Evolutionary conservation across 306 rosid species (phyloP), one percentile per base, ranked within the genome.

Genomic region (Echinosophora koreensis): DNA sequence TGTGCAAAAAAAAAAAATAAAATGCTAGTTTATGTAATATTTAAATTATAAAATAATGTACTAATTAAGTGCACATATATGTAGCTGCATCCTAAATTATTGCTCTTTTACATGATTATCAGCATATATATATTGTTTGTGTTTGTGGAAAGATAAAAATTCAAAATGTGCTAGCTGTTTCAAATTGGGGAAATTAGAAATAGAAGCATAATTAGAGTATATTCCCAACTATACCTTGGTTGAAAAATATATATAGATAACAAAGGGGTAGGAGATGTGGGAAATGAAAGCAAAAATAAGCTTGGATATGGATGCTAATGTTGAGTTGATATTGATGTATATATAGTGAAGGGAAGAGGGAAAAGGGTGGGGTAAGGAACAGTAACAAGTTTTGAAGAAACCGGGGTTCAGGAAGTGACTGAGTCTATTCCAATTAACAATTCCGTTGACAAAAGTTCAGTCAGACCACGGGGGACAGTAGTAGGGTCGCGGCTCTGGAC

Each of bases 401-500:
- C 85, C 74, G 8, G 83, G 15, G 15, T 81, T 61, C 49, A 66
- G 86, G 67, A 61, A 66, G 58, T 81, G 82, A 77, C 58, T 34
- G 73, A 66, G 80, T 57, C 75, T 54, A 17, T 17, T 42, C 10
- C 52, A 62, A 16, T 46, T 65, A 71, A 81, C 61, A 81, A 81
- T 54, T 73, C 69, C 77, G 92, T 89, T 89, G 94, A 87, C 94
- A 77, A 86, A 69, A 80, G 38, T 50, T 49, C 12, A 60, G 89
- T 89, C 90, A 86, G 82, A 85, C 18, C 80, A 65, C 58, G 76
- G 42, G 77, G 2, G 34, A 65, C 30, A 59, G 35, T 50, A 22
- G 34, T 49, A 73, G 75, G 72, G 74, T 35, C 74, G 9, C 39
- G 16, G 18, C 64, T 35, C 74, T 9, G 39, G 16, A 30, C 64